A percentile compares a stretch with the other conserved stretches of the same genome.
These are phyloP conservation scores for Lolium rigidum DNA, from an alignment of 176 grass and related monocot genomes.

Conservation along the genomic window DNA sequence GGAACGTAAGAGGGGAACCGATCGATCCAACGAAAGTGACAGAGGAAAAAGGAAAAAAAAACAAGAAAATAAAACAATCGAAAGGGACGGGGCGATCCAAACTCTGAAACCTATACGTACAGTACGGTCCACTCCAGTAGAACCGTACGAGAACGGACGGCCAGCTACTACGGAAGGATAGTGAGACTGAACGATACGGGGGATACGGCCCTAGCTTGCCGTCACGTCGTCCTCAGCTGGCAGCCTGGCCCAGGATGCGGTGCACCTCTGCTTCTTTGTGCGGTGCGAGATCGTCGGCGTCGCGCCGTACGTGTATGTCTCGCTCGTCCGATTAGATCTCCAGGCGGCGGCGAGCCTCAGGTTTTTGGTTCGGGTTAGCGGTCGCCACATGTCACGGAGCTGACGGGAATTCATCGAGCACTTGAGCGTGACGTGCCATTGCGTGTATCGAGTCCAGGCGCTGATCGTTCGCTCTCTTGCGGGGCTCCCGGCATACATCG, in stretches of 20 bases:
- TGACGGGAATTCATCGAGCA: neutral
- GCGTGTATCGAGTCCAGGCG: neutral
- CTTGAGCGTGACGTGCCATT: neutral
- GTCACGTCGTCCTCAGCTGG: conserved; percentile 14
- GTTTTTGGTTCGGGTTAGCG: neutral
- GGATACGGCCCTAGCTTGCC: too few species aligned
- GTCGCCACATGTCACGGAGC: neutral
- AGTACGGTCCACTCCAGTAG: too few species aligned
- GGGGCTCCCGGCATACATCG: neutral
- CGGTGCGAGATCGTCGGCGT: neutral
- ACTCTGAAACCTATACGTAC: too few species aligned
- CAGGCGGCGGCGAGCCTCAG: neutral
- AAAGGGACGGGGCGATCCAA: neutral
- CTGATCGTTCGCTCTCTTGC: neutral
- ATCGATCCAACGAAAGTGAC: neutral
- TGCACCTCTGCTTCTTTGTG: neutral
- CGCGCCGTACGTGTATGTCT: neutral
- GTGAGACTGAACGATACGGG: too few species aligned
- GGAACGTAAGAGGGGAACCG: too few species aligned
- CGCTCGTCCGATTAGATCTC: neutral
- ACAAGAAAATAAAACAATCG: neutral
- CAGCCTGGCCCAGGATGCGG: neutral
- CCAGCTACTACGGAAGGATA: too few species aligned
- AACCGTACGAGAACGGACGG: too few species aligned
- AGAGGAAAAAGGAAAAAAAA: neutral